These are phyloP conservation scores for Aspergillus funiculosus DNA, from an alignment of 495 filamentous ascomycete genomes.

Conservation along the genomic window DNA sequence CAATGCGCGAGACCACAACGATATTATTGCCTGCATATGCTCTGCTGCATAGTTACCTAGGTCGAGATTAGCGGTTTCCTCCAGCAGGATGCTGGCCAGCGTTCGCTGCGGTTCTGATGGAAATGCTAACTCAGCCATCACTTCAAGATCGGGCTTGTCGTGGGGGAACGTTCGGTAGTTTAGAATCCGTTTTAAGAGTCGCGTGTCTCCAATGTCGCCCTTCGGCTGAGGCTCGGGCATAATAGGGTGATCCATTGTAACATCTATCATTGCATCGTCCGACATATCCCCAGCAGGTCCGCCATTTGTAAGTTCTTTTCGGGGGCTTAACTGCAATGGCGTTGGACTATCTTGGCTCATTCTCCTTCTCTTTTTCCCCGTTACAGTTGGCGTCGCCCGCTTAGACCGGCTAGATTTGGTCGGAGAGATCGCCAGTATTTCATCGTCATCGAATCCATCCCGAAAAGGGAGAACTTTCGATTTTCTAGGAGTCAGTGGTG, in stretches of 20 bases:
- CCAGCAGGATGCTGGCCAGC: constrained; percentile 54
- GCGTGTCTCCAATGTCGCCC: constrained; percentile 13
- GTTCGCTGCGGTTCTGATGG: constrained; percentile 50
- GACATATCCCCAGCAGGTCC: constrained; percentile 22
- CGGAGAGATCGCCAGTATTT: constrained; percentile 55
- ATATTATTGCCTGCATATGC: constrained; percentile 48
- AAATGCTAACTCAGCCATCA: constrained; percentile 42
- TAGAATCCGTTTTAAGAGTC: constrained; percentile 53
- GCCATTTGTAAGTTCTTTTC: constrained; percentile 26
- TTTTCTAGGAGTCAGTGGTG: constrained; percentile 55
- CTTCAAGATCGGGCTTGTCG: constrained; percentile 51
- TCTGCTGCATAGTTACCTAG: constrained; percentile 45
- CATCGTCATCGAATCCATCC: constrained; percentile 71
- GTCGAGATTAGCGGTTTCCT: constrained; percentile 41
- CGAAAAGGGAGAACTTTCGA: constrained; percentile 48
- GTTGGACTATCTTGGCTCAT: constrained; percentile 49
- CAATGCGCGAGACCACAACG: constrained; percentile 58
- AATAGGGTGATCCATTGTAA: not conserved
- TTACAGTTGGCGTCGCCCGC: constrained; percentile 51
- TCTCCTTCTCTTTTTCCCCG: constrained; percentile 58
- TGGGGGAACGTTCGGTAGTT: constrained; percentile 47
- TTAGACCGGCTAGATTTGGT: constrained; percentile 51
- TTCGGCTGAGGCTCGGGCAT: not conserved
- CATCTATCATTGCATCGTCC: constrained; percentile 19
- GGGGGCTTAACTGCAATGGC: constrained; percentile 46